Evolutionary conservation across 1,139 yeast genomes (phyloP).

Genomic region (Kluyveromyces sp.): DNA sequence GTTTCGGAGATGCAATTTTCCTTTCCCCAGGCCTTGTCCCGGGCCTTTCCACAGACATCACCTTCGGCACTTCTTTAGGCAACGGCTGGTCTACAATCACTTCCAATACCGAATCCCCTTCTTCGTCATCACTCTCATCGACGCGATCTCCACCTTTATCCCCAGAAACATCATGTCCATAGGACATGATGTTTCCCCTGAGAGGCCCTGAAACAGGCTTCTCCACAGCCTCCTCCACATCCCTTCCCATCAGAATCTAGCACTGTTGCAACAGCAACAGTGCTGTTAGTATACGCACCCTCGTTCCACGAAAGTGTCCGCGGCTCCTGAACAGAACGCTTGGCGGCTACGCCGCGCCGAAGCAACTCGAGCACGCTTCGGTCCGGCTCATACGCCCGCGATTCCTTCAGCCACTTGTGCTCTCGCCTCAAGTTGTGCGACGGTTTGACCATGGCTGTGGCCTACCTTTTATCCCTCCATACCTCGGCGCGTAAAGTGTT

Average conservation of each 20-base stretch:
- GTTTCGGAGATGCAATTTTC: not conserved
- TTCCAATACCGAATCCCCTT: conserved; percentile 1
- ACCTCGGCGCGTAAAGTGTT: too few relatives aligned
- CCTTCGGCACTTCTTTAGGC: not conserved
- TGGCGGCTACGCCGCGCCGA: conserved; percentile 9
- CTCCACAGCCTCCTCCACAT: too few relatives aligned
- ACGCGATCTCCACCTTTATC: too few relatives aligned
- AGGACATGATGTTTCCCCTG: too few relatives aligned
- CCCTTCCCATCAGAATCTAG: conserved; percentile 1
- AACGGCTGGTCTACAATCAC: not conserved
- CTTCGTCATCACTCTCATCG: too few relatives aligned
- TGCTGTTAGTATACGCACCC: conserved; percentile 5
- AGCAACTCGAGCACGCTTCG: conserved; percentile 14
- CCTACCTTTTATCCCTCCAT: too few relatives aligned
- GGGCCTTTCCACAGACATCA: not conserved
- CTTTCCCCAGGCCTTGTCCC: not conserved
- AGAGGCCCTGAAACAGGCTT: too few relatives aligned
- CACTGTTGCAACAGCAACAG: not conserved
- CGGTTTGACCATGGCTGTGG: conserved; percentile 2
- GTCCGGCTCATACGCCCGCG: conserved; percentile 15
- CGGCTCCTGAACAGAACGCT: conserved; percentile 5
- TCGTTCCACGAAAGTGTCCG: conserved; percentile 1
- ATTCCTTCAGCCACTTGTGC: conserved; percentile 26
- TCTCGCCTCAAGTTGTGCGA: conserved; percentile 23
- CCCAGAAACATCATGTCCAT: too few relatives aligned